Conservation (phyloP, 768 basidiomycete species). For the Kwoniella europaea region DNA sequence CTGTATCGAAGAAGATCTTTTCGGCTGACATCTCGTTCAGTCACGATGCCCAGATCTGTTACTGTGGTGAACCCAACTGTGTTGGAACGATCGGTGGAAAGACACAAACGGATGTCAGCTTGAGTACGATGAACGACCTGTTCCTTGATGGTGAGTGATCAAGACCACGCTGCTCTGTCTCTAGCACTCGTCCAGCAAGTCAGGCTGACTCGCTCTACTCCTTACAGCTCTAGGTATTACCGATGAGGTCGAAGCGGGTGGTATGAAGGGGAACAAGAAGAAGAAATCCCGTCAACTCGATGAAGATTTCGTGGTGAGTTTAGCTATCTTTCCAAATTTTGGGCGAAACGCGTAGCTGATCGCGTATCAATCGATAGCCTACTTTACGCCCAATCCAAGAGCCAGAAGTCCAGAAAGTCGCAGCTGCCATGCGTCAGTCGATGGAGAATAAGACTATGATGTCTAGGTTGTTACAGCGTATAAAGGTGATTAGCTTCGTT, state of each 20-base stretch:
- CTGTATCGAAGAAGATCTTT: background rate
- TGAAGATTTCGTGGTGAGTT: slow-evolving; percentile 82
- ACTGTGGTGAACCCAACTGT: slow-evolving; percentile 93
- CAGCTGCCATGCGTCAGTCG: slow-evolving; percentile 88
- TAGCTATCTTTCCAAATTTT: background rate
- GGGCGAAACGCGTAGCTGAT: background rate
- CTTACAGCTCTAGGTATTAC: slow-evolving; percentile 83
- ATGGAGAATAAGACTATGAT: slow-evolving; percentile 76
- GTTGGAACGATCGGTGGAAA: slow-evolving; percentile 96
- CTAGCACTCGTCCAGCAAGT: background rate
- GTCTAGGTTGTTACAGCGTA: slow-evolving; percentile 78
- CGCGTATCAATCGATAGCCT: slow-evolving; percentile 63
- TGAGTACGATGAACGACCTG: slow-evolving; percentile 86
- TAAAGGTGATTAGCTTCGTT: slow-evolving; percentile 66
- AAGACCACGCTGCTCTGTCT: background rate
- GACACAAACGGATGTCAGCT: slow-evolving; percentile 85
- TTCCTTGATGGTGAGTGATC: slow-evolving; percentile 77
- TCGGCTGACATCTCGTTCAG: slow-evolving; percentile 59
- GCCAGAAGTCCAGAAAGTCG: slow-evolving; percentile 86
- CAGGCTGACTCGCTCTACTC: background rate
- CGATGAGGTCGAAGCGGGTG: slow-evolving; percentile 81
- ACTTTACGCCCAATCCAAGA: slow-evolving; percentile 73
- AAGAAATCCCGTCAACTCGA: slow-evolving; percentile 91
- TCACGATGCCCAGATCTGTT: slow-evolving; percentile 91
- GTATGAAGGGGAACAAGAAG: slow-evolving; percentile 84